A percentile compares a stretch with the other conserved stretches of the same genome.
Evolutionary conservation across 2,329 filamentous ascomycete species (phyloP).

Genomic region (Teratosphaeria viscida): DNA sequence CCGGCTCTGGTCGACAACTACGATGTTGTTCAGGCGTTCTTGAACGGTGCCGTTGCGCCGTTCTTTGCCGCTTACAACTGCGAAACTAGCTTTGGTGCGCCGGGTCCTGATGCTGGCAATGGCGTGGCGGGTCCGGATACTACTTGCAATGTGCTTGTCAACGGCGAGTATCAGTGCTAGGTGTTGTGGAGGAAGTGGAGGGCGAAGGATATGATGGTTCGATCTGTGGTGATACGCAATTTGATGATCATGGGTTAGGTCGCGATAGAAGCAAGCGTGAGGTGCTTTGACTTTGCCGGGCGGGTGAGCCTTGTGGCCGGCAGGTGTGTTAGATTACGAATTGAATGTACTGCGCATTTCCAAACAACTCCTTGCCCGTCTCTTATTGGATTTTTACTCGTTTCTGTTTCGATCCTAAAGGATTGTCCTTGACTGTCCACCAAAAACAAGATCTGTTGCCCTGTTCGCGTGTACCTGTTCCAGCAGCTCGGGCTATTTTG

Average conservation of each 20-base stretch:
- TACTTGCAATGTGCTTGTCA: constrained; percentile 9
- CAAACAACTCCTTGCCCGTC: too few species aligned
- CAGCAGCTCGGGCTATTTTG: too few species aligned
- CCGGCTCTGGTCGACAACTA: constrained; percentile 13
- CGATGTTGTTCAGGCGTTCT: constrained; percentile 14
- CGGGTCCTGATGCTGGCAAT: constrained; percentile 6
- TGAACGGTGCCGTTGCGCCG: constrained; percentile 14
- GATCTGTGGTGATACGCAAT: not conserved
- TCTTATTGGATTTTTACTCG: too few species aligned
- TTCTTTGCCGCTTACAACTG: constrained; percentile 15
- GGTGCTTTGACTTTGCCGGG: too few species aligned
- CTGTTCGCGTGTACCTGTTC: too few species aligned
- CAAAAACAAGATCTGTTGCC: too few species aligned
- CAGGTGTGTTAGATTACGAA: too few species aligned
- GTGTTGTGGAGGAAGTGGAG: not conserved
- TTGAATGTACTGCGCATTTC: too few species aligned
- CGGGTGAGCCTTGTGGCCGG: too few species aligned
- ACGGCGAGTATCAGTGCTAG: constrained; percentile 12
- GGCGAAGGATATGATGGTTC: not conserved
- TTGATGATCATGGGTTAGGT: not conserved
- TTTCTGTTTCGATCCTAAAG: too few species aligned
- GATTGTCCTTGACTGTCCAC: too few species aligned
- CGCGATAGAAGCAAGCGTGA: too few species aligned
- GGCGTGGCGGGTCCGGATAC: constrained; percentile 5
- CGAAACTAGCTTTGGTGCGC: constrained; percentile 4